A percentile compares a stretch with the other conserved stretches of the same genome.
Evolutionary conservation across 2,329 filamentous ascomycete genomes (phyloP).

Genomic region (Colletotrichum truncatum): DNA sequence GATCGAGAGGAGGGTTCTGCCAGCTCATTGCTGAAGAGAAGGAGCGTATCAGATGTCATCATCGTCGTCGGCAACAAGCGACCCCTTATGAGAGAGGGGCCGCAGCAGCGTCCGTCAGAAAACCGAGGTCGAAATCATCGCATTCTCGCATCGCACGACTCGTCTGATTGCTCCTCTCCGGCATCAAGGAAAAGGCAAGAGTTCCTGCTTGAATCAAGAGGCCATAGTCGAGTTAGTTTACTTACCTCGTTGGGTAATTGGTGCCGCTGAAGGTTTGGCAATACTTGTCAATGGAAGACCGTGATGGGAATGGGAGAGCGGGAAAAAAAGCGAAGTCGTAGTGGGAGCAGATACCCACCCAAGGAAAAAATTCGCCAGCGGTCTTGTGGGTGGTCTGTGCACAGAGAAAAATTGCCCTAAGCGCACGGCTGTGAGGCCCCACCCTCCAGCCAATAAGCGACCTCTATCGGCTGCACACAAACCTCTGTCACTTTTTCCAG

Average conservation of each 20-base stretch:
- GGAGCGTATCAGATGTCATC: constrained; percentile 63
- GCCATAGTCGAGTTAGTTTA: constrained; percentile 39
- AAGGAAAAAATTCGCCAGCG: constrained; percentile 33
- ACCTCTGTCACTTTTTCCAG: constrained; percentile 7
- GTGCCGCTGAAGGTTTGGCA: constrained; percentile 37
- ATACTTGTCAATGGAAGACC: constrained; percentile 36
- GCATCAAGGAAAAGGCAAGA: constrained; percentile 59
- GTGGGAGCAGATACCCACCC: constrained; percentile 7
- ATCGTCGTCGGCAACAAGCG: constrained; percentile 34
- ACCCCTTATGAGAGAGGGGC: neutral
- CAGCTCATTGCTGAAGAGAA: constrained; percentile 71
- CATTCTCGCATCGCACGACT: constrained; percentile 33
- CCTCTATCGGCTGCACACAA: neutral
- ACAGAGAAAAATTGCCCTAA: constrained; percentile 52
- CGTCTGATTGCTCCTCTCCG: constrained; percentile 70
- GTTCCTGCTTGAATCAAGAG: constrained; percentile 42
- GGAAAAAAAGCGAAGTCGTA: constrained; percentile 13
- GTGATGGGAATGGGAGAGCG: constrained; percentile 29
- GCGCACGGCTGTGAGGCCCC: constrained; percentile 26
- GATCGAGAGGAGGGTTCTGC: constrained; percentile 72
- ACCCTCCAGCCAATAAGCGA: constrained; percentile 24
- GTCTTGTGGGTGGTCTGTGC: constrained; percentile 54
- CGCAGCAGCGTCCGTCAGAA: constrained; percentile 8
- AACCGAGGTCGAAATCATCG: constrained; percentile 6
- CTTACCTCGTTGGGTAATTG: constrained; percentile 53